phyloP scores from a whole-genome alignment of 73 alveolate genomes.

The Paramecium sonneborni region DNA sequence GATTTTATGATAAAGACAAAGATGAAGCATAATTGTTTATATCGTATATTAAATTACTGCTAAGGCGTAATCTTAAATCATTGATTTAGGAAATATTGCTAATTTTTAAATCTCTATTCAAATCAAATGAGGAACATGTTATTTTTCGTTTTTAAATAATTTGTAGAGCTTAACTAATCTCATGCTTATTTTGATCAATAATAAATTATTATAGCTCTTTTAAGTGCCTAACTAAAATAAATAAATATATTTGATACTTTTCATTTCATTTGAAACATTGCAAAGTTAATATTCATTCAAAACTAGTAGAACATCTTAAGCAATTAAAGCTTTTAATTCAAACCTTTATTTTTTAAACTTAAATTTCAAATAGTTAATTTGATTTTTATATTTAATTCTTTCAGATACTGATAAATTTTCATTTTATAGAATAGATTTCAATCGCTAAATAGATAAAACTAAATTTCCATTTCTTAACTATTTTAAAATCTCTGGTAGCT shows the following conservation, averaged over 20 bases:
- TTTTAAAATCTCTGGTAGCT: not conserved
- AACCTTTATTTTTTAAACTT: not conserved
- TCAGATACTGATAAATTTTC: not conserved
- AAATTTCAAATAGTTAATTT: not conserved
- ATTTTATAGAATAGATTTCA: not conserved
- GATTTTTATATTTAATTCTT: conserved; percentile 26
- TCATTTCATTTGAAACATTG: not conserved
- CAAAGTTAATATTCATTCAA: not conserved
- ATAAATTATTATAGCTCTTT: not conserved
- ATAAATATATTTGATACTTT: not conserved
- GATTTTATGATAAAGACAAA: not conserved
- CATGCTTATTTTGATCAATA: not conserved
- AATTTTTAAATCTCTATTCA: not conserved
- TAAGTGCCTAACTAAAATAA: not conserved
- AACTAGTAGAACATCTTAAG: not conserved
- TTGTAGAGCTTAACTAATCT: not conserved
- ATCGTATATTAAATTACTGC: conserved; percentile 9
- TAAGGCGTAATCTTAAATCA: not conserved
- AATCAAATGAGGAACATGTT: not conserved
- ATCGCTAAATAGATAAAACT: not conserved
- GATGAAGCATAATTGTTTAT: not conserved
- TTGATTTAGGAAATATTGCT: not conserved
- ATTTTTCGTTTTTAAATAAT: not conserved
- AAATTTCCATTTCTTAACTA: conserved; percentile 5
- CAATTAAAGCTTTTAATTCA: not conserved